Conservation (phyloP, 257 asterid genomes). For the Petunia secreta region DNA sequence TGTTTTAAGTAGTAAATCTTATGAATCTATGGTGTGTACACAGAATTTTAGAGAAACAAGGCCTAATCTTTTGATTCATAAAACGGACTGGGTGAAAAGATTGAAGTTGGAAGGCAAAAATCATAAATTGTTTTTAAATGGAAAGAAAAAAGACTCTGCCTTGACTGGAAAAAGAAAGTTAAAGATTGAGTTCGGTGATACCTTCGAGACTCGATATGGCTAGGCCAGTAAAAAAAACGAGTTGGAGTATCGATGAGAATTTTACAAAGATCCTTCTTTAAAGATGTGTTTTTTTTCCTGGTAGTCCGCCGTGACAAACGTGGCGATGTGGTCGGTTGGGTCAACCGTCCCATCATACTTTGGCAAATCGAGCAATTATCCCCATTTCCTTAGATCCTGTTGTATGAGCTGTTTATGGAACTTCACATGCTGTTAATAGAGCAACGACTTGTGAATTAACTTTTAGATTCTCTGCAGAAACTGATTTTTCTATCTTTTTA, state of each 20-base stretch:
- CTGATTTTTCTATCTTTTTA: background rate
- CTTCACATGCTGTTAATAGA: background rate
- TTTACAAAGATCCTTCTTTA: background rate
- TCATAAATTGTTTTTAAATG: background rate
- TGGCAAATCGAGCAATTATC: background rate
- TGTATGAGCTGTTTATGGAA: background rate
- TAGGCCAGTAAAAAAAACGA: background rate
- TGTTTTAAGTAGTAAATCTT: constrained; percentile 12
- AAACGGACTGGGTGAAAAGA: background rate
- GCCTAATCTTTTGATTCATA: background rate
- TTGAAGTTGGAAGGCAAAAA: background rate
- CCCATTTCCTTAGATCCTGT: background rate
- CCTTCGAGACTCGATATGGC: background rate
- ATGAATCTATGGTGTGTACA: background rate
- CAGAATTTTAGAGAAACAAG: background rate
- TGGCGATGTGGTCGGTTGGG: too few relatives aligned
- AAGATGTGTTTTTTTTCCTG: background rate
- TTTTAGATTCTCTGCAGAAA: background rate
- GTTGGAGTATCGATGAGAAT: background rate
- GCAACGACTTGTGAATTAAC: background rate
- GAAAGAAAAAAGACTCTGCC: background rate
- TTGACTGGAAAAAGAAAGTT: background rate
- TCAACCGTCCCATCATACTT: too few relatives aligned
- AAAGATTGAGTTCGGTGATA: background rate
- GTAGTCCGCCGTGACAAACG: background rate